These are phyloP conservation scores for Trichoderma sp. DNA, from an alignment of 2,329 filamentous ascomycete genomes.

Conservation along the genomic window DNA sequence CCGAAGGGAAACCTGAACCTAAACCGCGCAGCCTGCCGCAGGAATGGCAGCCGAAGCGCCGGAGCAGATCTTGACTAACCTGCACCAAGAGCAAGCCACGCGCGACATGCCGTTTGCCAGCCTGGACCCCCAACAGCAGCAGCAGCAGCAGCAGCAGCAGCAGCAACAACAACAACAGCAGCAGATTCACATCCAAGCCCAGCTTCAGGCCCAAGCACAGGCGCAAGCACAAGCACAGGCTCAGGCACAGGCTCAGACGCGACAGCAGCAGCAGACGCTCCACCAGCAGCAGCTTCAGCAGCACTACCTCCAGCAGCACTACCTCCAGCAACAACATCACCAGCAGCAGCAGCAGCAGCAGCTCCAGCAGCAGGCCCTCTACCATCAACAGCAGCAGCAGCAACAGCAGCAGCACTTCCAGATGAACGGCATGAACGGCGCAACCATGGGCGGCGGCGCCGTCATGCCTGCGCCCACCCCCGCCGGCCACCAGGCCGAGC, in stretches of 20 bases:
- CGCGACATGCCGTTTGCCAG: conserved; percentile 41
- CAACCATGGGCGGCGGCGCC: conserved; percentile 49
- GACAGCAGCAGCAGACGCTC: conserved; percentile 13
- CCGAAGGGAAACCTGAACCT: not conserved
- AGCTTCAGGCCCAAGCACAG: not conserved
- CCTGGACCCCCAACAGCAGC: conserved; percentile 35
- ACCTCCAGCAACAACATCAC: conserved; percentile 29
- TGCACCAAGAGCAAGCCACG: conserved; percentile 25
- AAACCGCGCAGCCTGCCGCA: not conserved
- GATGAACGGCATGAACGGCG: conserved; percentile 57
- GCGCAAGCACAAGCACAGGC: conserved; percentile 14
- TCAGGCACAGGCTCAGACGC: conserved; percentile 6
- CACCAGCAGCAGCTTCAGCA: conserved; percentile 28
- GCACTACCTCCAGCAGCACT: conserved; percentile 31
- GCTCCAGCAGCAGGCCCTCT: conserved; percentile 30
- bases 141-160: conserved; percentile 34
- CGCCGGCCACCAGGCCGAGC: conserved; percentile 68
- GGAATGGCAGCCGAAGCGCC: conserved; percentile 22
- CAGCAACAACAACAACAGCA: too few relatives aligned
- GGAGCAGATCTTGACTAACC: conserved; percentile 24
- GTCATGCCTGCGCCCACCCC: conserved; percentile 60
- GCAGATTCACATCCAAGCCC: not conserved
- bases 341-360: conserved; percentile 29
- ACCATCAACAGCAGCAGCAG: conserved; percentile 31
- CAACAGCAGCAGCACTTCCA: conserved; percentile 30